Evolutionary conservation across 2,329 filamentous ascomycete genomes (phyloP).

Genomic region (Fusarium xylarioides): DNA sequence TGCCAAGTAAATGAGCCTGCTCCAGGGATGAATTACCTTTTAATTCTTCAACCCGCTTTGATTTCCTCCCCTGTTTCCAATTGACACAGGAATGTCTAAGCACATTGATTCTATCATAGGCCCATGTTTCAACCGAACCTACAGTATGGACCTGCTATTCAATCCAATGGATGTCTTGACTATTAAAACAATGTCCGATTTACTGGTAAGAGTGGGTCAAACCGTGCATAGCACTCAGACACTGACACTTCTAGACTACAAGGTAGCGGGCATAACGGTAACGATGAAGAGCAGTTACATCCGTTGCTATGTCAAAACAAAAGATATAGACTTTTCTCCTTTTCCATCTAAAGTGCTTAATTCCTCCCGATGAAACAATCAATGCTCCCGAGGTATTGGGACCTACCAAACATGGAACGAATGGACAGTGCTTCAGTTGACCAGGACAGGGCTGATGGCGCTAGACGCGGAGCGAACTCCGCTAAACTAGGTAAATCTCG

Average conservation of each 20-base stretch:
- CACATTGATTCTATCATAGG: background rate
- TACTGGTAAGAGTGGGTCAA: background rate
- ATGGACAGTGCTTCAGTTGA: background rate
- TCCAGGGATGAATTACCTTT: background rate
- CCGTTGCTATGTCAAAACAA: background rate
- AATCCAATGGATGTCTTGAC: background rate
- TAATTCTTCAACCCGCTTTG: background rate
- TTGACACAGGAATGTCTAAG: background rate
- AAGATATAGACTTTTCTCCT: background rate
- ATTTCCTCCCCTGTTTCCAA: background rate
- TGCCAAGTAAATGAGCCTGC: background rate
- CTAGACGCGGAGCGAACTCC: conserved; percentile 18
- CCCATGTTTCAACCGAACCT: background rate
- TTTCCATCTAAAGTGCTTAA: background rate
- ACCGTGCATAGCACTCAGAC: background rate
- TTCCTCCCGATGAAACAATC: background rate
- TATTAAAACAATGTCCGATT: background rate
- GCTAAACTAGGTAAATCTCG: background rate
- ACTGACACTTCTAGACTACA: background rate
- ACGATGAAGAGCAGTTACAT: background rate
- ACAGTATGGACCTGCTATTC: background rate
- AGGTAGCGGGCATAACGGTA: background rate
- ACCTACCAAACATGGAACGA: background rate
- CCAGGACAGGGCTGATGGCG: conserved; percentile 15
- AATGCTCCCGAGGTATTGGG: background rate